Evolutionary conservation across 2,329 filamentous ascomycete genomes (phyloP), one percentile per base, ranked within the genome.

Genomic region (Cadophora malorum): DNA sequence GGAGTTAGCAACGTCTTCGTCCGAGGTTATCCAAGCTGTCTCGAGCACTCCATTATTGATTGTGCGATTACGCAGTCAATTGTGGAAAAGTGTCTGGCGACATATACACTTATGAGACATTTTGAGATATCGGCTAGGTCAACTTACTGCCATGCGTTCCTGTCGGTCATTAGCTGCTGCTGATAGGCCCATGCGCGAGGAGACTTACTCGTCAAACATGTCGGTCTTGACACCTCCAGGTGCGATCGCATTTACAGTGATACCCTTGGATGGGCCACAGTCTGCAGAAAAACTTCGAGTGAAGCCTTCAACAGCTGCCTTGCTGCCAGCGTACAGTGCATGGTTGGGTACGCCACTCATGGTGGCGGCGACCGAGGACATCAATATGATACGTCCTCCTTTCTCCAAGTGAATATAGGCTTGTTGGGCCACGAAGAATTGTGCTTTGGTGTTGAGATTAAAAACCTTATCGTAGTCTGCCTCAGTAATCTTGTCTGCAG

Each of bases 361-460:
- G 0, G 88, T 89, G 0, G 88, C 89, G 3, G 84, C 82, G 1
- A 84, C 81, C 70, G 89, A 89, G 78, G 86, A 90, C 73, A 90
- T 87, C 72, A 88, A 86, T 0, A 90, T 87, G 73, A 94, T 86
- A 56, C 91, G 85, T 38, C 91, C 91, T 67, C 91, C 89, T 55
- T 86, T 83, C 76, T 89, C 84, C 71, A 92, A 85, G 80, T 92
- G 83, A 81, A 90, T 90, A 79, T 91, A 90, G 7, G 87, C 91
- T 67, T 91, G 88, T 81, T 92, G 90, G 23, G 90, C 91, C 63
- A 93, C 90, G 79, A 93, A 93, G 83, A 93, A 93, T 80, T 93
- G 84, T 8, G 89, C 90, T 45, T 81, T 82, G 45, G 91, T 85
- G 72, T 92, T 92, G 64, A 91, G 82, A 28, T 83, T 81, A 73